Evolutionary conservation across 2,329 filamentous ascomycete species (phyloP).

Genomic region (Alternaria atra): DNA sequence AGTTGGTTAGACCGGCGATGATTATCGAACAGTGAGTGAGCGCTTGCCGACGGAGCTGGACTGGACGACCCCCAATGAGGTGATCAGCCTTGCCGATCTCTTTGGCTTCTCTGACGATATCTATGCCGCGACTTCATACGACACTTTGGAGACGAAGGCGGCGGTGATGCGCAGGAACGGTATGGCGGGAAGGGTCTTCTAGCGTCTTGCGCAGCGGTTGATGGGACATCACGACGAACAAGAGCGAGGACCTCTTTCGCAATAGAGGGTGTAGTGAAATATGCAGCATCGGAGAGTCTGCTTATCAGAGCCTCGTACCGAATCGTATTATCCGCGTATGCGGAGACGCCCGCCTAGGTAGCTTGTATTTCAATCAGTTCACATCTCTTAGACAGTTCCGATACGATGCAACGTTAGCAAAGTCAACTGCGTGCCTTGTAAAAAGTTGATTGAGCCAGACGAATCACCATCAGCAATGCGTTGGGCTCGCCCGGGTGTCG

Average conservation of each 20-base stretch:
- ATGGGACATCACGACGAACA: neutral
- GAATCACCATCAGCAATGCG: too few relatives aligned
- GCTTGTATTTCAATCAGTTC: too few relatives aligned
- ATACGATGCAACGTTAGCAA: too few relatives aligned
- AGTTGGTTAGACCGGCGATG: neutral
- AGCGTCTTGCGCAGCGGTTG: neutral
- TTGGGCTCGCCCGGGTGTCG: too few relatives aligned
- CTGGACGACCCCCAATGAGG: neutral
- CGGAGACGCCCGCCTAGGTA: too few relatives aligned
- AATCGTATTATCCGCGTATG: too few relatives aligned
- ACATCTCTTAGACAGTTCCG: too few relatives aligned
- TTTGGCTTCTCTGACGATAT: neutral
- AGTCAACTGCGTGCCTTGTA: too few relatives aligned
- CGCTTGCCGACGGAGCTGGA: slow-evolving; percentile 4
- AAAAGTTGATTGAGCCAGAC: too few relatives aligned
- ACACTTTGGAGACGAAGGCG: neutral
- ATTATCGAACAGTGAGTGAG: neutral
- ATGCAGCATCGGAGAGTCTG: too few relatives aligned
- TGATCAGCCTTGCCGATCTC: neutral
- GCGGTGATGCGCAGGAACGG: neutral
- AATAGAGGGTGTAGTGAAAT: too few relatives aligned
- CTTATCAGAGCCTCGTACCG: too few relatives aligned
- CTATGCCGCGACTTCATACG: neutral
- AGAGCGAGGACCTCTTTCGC: neutral
- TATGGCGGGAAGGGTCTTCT: neutral